Base-by-base conservation (phyloP, 306 rosid genomes). In the Adenanthera pavonina region DNA sequence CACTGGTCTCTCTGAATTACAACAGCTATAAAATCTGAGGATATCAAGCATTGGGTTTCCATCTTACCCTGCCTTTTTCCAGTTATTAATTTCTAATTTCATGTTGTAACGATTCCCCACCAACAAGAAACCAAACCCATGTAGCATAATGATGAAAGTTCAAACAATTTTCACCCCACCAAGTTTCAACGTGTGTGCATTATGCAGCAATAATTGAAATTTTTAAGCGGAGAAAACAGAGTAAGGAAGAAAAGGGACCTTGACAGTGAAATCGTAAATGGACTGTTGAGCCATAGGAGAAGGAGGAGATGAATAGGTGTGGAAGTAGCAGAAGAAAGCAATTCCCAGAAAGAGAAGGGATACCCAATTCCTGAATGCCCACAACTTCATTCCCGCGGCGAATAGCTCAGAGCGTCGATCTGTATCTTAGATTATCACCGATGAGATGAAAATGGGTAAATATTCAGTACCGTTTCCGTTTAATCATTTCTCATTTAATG, bases 261-360 rank as follows among this genome's bases (percentile, higher is more conserved):
- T 91, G 88, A 94, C 97, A 47, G 97, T 84, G 89, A 92, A 90
- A 64, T 92, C 97, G 76, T 89, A 91, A 1, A 92, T 74, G 72
- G 97, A 91, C 60, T 85, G 71, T 75, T 83, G 75, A 12, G 94
- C 91, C 94, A 89, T 92, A n/a, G 25, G 20, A 1, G 84, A 69
- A 66, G 84, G 56, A 77, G 85, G 75, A 33, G 81, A 72, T 17
- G 78, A 68, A 57, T 44, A 20, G 1, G 80, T 36, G 69, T 15
- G 66, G 66, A 75, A 79, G 76, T 75, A 81, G 70, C 43, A 77
- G 70, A 91, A 44, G 69, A 89, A 60, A n/a, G 91, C 87, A 12
- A 89, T n/a, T 30, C 74, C 71, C 40, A 92, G 75, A 35, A 85
- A 25, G 38, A 86, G 17, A 17, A 91, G 46, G 41, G 98, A 84